Evolutionary conservation across 1,284 basidiomycete genomes (phyloP), one percentile per base, ranked within the genome.

Genomic region (Papiliotrema fonsecae): DNA sequence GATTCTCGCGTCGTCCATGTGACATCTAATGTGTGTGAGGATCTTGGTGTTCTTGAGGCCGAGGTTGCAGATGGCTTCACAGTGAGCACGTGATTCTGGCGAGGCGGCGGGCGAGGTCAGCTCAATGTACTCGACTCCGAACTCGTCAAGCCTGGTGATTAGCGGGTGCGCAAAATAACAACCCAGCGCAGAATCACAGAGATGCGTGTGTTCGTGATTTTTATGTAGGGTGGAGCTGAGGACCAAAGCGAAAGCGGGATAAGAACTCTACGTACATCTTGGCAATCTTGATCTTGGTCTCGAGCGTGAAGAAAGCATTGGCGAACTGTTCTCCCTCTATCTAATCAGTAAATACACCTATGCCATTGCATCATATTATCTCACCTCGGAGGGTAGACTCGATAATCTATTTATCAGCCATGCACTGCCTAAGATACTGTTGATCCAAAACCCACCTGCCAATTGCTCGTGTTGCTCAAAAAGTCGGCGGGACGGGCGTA

Each of bases 231-330:
- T 7, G 4, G 32, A 11, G 13, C 4, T n/a, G 19, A 22, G 24
- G 42, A 26, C 16, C 18, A 39, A 18, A 28, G 25, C 22, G 25
- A 3, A 31, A 25, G 13, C 25, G n/a, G 19, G 25, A 10, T 32
- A 30, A 36, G 19, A 31, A 6, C 7, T 16, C n/a, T 24, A 57
- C 64, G 57, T 50, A 66, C 63, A 69, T 92, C 79, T 87, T 93
- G 63, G 96, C 96, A 64, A 99, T 99, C 72, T 93, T 92, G 75
- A 97, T 97, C 83, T 99, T 99, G 77, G 93, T 98, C 81, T 96
- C 93, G 72, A 91, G 93, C 74, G 96, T 93, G 75, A 97, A 97
- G 81, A 97, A 99, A 49, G 96, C 94, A 69, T 97, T 98, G 58
- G 96, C 94, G 66, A 99, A 99, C 75, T 99, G 91, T 77, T 98